A percentile compares a stretch with the other conserved stretches of the same genome.
Evolutionary conservation across 2,329 filamentous ascomycete species (phyloP).

Genomic region (Aspergillus sergii): DNA sequence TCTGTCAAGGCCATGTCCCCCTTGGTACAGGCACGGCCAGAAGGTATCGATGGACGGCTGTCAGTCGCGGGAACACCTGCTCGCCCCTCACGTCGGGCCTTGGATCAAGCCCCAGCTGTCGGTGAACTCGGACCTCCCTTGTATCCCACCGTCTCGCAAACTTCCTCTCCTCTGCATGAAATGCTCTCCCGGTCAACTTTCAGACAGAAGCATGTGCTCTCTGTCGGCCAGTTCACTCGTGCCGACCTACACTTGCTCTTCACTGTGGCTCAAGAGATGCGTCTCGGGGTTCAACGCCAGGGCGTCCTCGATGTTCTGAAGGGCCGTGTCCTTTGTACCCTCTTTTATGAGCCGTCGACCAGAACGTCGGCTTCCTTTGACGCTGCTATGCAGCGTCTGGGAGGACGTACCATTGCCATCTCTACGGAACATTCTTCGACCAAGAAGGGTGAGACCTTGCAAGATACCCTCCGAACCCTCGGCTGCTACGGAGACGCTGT

Average conservation of each 20-base stretch:
- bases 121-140: slow-evolving; percentile 45
- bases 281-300: slow-evolving; percentile 87
- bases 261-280: slow-evolving; percentile 97
- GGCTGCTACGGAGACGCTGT: slow-evolving; percentile 94
- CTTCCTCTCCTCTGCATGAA: slow-evolving; percentile 63
- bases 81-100: slow-evolving; percentile 28
- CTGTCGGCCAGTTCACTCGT: slow-evolving; percentile 86
- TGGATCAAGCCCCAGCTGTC: slow-evolving; percentile 33
- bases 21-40: slow-evolving; percentile 39
- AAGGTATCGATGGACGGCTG: slow-evolving; percentile 40
- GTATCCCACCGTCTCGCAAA: slow-evolving; percentile 54
- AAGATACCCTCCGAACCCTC: slow-evolving; percentile 90
- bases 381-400: slow-evolving; percentile 96
- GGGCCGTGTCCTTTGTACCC: slow-evolving; percentile 81
- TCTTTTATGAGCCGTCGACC: slow-evolving; percentile 98
- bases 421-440: slow-evolving; percentile 84
- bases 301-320: slow-evolving; percentile 86
- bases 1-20: slow-evolving; percentile 55
- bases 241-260: slow-evolving; percentile 90
- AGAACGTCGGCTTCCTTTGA: slow-evolving; percentile 95
- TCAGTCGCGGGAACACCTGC: slow-evolving; percentile 43
- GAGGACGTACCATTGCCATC: slow-evolving; percentile 81
- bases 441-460: slow-evolving; percentile 89
- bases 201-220: slow-evolving; percentile 86
- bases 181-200: slow-evolving; percentile 81